These are phyloP conservation scores for Ogataea nitratoaversa DNA, from an alignment of 805 yeast species.

Conservation along the genomic window DNA sequence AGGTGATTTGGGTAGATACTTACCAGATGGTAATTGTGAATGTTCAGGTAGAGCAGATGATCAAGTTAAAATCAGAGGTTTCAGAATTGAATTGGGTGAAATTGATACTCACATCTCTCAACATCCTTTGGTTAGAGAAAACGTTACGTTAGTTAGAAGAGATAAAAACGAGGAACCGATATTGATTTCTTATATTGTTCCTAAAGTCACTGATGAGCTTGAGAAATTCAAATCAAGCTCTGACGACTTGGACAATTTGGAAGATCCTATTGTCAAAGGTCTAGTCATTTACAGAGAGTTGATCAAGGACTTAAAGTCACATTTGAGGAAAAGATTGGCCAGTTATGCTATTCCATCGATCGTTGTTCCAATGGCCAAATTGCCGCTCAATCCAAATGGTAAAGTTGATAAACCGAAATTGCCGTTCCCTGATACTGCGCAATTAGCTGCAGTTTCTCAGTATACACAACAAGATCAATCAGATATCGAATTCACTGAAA, in stretches of 20 bases:
- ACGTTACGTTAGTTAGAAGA: conserved; percentile 84
- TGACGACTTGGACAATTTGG: conserved; percentile 40
- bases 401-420: conserved; percentile 96
- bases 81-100: conserved; percentile 97
- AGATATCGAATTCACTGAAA: conserved; percentile 53
- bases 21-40: conserved; percentile 97
- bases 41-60: conserved; percentile 99
- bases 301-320: conserved; percentile 75
- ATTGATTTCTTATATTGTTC: conserved; percentile 87
- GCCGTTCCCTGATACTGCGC: conserved; percentile 91
- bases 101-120: conserved; percentile 96
- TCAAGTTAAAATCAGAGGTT: conserved; percentile 97
- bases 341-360: conserved; percentile 90
- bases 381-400: conserved; percentile 97
- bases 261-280: conserved; percentile 73
- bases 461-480: conserved; percentile 40
- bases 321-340: conserved; percentile 84
- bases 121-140: conserved; percentile 89
- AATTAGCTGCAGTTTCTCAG: conserved; percentile 69
- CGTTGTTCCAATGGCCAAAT: conserved; percentile 76
- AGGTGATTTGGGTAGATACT: conserved; percentile 94
- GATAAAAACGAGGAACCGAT: conserved; percentile 92
- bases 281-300: conserved; percentile 71
- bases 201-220: conserved; percentile 48
- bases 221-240: conserved; percentile 46